Base-by-base conservation (phyloP, 2,329 filamentous ascomycete species). In the Sporothrix curviconia region DNA sequence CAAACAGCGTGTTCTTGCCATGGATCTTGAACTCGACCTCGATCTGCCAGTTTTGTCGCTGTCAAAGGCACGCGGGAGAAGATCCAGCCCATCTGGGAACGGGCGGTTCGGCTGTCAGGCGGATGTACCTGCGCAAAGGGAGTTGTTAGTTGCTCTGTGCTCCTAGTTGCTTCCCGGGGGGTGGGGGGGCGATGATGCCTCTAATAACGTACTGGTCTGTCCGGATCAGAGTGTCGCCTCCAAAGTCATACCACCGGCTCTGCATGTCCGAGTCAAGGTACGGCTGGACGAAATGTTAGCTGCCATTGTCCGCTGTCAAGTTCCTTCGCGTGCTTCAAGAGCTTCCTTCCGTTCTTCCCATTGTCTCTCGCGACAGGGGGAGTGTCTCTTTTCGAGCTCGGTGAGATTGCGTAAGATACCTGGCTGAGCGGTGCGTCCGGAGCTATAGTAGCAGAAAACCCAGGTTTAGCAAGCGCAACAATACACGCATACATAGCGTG, bases 161-260 rank as follows among this genome's bases (percentile, higher is more conserved):
- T 34, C 28, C n/a, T 28, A 17, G 44, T n/a, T n/a, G n/a, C n/a
- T n/a, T n/a, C n/a, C n/a, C n/a, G n/a, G n/a, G n/a, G n/a, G n/a
- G n/a, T n/a, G n/a, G n/a, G n/a, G n/a, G n/a, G n/a, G n/a, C n/a
- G n/a, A n/a, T n/a, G n/a, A n/a, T n/a, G n/a, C n/a, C n/a, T n/a
- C n/a, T n/a, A n/a, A n/a, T 46, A 47, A 43, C 80, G 63, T 83
- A 86, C 83, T 80, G 80, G 70, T 86, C 83, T 63, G 83, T 84
- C 66, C 83, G 78, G 67, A 96, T 82, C 66, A 99, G 86, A 40
- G 92, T 90, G 76, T 96, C 91, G 69, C 92, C 94, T 70, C 94
- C 94, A 81, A 95, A 99, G 76, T 99, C 94, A 75, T 92, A 99
- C 92, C 94, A 99, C 70, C 94, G 87, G 76, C 90, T 96, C 76